Base-by-base conservation (phyloP, 1,284 basidiomycete species). In the Xanthoconium separans region DNA sequence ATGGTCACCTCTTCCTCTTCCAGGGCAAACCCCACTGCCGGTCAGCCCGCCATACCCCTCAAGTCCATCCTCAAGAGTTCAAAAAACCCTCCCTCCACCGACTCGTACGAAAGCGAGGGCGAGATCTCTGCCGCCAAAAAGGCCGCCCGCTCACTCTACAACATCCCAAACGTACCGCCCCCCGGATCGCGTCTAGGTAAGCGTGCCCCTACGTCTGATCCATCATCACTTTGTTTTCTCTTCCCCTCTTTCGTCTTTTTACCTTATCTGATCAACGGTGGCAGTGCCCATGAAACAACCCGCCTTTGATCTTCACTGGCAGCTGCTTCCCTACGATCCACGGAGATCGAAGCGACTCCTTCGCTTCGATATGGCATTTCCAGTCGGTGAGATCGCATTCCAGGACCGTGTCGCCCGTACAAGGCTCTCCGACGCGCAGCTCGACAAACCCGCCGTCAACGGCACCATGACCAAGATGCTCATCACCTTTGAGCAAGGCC, bases 291-390 rank as follows among this genome's bases (percentile, higher is more conserved):
- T 64, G 58, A 69, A 64, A 46, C 65, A 50, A 4, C 64, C 60
- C 7, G 63, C 65, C 2, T 63, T 64, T 44, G 46, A 66, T 37
- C 58, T 77, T 22, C 76, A 77, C 51, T 77, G 77, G 77, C 71
- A 70, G 47, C 53, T 78, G 1, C 64, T 76, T 44, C 76, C 76
- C 0, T 70, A 59, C 36, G 61, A 71, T 53, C n/a, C 34, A 20
- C 56, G 56, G 22, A 48, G 60, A 53, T 66, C 68, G 37, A 68
- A 60, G 57, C 63, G 54, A 34, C 55, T 55, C 5, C 36, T 69
- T 22, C 68, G 63, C 44, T 69, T 72, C 46, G 68, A 69, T 15
- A 46, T 66, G 30, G 62, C 69, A 6, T 63, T 66, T 39, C 64
- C 65, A 2, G 58, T 63, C 11, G 65, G 65, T 1, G 47, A 58